phyloP scores from a whole-genome alignment of 2,329 filamentous ascomycete species.

The Podosphaera xanthii region DNA sequence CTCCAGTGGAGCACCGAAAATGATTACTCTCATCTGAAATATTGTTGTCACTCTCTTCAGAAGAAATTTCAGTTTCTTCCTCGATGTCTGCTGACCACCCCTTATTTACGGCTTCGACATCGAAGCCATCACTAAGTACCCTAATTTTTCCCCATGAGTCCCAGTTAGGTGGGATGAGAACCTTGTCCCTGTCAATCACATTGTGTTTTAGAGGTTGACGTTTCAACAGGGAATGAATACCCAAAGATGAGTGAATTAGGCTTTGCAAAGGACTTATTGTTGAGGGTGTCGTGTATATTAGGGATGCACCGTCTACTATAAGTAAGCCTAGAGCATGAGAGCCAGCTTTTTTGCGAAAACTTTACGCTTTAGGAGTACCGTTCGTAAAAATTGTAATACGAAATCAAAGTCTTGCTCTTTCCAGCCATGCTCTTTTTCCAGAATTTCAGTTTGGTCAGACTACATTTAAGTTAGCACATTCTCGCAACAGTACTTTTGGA shows the following conservation, averaged over 20 bases:
- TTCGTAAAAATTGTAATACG: conserved; percentile 78
- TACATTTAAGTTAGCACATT: conserved; percentile 1
- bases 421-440: conserved; percentile 82
- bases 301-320: conserved; percentile 48
- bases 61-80: conserved; percentile 21
- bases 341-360: neutral
- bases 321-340: conserved; percentile 3
- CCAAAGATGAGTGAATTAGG: conserved; percentile 64
- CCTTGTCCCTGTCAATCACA: conserved; percentile 81
- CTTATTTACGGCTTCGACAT: conserved; percentile 65
- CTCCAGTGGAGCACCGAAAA: conserved; percentile 23
- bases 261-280: conserved; percentile 54
- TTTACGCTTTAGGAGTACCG: conserved; percentile 63
- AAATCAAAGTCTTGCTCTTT: conserved; percentile 94
- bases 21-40: conserved; percentile 1
- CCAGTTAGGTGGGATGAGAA: conserved; percentile 89
- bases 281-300: conserved; percentile 66
- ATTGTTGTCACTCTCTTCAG: conserved; percentile 13
- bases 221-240: conserved; percentile 65
- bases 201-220: conserved; percentile 66
- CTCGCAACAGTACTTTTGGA: conserved; percentile 12
- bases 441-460: conserved; percentile 34
- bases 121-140: conserved; percentile 74
- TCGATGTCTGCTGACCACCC: conserved; percentile 75
- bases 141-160: conserved; percentile 96